Percentiles rank a stretch among this genome's conserved stretches.
These are phyloP conservation scores for Paecilomyces formosus DNA, from an alignment of 2,329 filamentous ascomycete genomes.

Conservation along the genomic window DNA sequence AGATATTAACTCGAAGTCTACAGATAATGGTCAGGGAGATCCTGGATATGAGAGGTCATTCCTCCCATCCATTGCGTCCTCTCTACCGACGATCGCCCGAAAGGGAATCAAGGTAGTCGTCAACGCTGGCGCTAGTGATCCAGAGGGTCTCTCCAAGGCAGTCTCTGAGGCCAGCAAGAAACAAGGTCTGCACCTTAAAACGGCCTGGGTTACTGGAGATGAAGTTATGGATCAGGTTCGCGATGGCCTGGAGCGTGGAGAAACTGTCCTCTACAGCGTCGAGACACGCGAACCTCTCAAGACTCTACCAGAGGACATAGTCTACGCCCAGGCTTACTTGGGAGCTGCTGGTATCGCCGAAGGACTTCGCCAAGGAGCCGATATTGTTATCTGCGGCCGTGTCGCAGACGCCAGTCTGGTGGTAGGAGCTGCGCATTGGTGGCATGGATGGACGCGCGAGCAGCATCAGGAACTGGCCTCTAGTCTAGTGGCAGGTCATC, in stretches of 20 bases:
- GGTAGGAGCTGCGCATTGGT: conserved; percentile 23
- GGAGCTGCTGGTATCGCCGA: conserved; percentile 15
- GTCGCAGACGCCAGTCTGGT: conserved; percentile 30
- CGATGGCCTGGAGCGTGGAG: not conserved
- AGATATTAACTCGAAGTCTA: not conserved
- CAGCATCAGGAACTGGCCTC: conserved; percentile 20
- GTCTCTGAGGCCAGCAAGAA: not conserved
- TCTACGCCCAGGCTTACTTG: not conserved
- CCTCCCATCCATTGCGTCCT: not conserved
- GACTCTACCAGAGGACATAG: not conserved
- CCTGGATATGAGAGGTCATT: not conserved
- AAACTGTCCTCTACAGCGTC: too few species aligned
- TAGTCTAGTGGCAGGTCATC: conserved; percentile 17
- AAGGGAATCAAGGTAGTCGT: not conserved
- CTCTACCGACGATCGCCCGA: not conserved
- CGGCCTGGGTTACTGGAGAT: not conserved
- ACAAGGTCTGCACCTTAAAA: not conserved
- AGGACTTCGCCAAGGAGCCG: conserved; percentile 28
- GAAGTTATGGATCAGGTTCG: not conserved
- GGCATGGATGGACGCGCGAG: conserved; percentile 21
- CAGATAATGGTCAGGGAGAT: not conserved
- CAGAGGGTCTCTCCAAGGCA: not conserved
- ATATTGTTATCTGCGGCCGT: conserved; percentile 37
- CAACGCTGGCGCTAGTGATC: not conserved
- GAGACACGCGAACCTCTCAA: too few species aligned